Percentiles rank a stretch among this genome's conserved stretches.
Conservation (phyloP, 345 rosid genomes). For the Angophora floribunda region DNA sequence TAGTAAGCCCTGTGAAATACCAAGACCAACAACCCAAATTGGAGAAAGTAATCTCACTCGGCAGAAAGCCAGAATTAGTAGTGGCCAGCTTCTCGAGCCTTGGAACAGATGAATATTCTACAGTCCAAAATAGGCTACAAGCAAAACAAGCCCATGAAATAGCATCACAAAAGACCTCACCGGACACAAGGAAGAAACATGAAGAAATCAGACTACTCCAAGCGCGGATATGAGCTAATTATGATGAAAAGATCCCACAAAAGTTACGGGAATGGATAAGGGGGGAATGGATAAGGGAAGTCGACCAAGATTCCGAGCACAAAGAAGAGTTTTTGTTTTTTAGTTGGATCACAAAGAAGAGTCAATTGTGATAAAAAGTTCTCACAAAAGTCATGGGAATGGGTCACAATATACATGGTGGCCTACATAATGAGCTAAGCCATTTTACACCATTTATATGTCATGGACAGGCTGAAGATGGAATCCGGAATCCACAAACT, state of each 20-base stretch:
- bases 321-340: not conserved
- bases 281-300: not conserved
- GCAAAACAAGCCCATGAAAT: not conserved
- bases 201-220: not conserved
- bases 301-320: not conserved
- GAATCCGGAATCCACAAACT: not conserved
- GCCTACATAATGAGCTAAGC: not conserved
- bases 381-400: not conserved
- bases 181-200: not conserved
- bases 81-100: not conserved
- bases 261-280: not conserved
- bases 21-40: not conserved
- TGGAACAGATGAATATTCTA: not conserved
- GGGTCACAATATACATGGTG: not conserved
- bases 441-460: not conserved
- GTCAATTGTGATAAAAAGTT: not conserved
- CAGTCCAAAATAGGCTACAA: not conserved
- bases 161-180: not conserved
- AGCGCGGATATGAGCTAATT: not conserved
- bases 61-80: not conserved
- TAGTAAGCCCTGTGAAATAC: not conserved
- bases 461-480: not conserved
- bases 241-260: not conserved
- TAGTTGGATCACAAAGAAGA: not conserved
- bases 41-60: not conserved